These are phyloP conservation scores for Fusarium floridanum DNA, from an alignment of 2,329 filamentous ascomycete genomes.

Conservation along the genomic window DNA sequence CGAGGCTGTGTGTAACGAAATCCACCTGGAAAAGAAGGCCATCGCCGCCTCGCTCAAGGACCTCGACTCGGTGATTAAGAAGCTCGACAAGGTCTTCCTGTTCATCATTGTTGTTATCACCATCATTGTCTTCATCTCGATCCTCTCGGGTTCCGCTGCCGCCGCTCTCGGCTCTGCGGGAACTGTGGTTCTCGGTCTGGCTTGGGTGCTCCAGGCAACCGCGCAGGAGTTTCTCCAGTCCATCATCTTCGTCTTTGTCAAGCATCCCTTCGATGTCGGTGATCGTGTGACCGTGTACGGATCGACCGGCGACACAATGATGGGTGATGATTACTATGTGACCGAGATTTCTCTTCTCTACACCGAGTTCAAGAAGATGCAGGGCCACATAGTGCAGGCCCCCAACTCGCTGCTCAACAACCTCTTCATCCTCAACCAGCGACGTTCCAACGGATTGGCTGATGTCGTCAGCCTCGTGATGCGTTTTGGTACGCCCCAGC, in stretches of 20 bases:
- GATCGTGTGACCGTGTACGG: conserved; percentile 94
- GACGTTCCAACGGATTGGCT: conserved; percentile 87
- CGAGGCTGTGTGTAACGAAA: conserved; percentile 92
- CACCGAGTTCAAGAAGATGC: conserved; percentile 99
- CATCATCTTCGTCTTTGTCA: conserved; percentile 95
- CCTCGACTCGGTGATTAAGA: conserved; percentile 90
- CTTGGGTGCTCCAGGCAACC: conserved; percentile 92
- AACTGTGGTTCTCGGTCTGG: conserved; percentile 87
- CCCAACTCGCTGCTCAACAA: conserved; percentile 95
- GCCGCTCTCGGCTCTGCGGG: conserved; percentile 91
- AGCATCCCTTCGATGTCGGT: conserved; percentile 96
- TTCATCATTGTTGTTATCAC: conserved; percentile 87
- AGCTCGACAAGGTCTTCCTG: conserved; percentile 89
- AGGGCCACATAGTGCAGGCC: conserved; percentile 94
- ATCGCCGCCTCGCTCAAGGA: conserved; percentile 96
- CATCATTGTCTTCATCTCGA: conserved; percentile 86
- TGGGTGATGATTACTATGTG: conserved; percentile 94
- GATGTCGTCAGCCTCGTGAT: conserved; percentile 87
- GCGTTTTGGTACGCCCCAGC: conserved; percentile 87
- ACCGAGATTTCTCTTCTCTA: conserved; percentile 94
- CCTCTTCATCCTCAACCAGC: conserved; percentile 94
- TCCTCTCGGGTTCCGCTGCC: conserved; percentile 91
- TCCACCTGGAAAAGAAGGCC: conserved; percentile 93
- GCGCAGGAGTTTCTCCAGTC: conserved; percentile 96
- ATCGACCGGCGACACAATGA: conserved; percentile 82